phyloP scores from a whole-genome alignment of 495 filamentous ascomycete genomes.

The Pyrenula massariospora region DNA sequence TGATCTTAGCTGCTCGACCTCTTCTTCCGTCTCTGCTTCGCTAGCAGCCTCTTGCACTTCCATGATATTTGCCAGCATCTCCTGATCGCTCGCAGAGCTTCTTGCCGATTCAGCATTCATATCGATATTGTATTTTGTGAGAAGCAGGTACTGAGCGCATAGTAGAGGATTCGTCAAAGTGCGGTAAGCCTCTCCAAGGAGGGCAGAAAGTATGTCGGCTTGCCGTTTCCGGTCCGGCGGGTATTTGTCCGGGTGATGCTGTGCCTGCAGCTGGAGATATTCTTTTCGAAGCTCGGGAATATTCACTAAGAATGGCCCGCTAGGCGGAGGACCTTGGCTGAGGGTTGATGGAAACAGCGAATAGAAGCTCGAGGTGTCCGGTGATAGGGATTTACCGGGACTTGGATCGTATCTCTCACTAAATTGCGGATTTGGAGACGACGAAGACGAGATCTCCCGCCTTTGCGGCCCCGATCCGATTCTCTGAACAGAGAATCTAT shows the following conservation, averaged over 20 bases:
- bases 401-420: background rate
- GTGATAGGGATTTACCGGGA: constrained; percentile 9
- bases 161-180: constrained; percentile 65
- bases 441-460: no score
- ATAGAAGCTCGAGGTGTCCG: constrained; percentile 56
- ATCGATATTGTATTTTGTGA: constrained; percentile 55
- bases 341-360: constrained; percentile 77
- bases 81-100: constrained; percentile 50
- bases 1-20: constrained; percentile 44
- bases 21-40: constrained; percentile 52
- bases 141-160: constrained; percentile 76
- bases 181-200: constrained; percentile 81
- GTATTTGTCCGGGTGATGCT: constrained; percentile 75
- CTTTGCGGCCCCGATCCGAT: background rate
- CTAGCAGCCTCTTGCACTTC: constrained; percentile 81
- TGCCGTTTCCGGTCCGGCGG: constrained; percentile 37
- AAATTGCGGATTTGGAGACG: background rate
- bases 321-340: constrained; percentile 68
- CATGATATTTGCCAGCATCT: constrained; percentile 76
- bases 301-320: constrained; percentile 64
- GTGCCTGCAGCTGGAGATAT: constrained; percentile 72
- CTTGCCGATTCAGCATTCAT: constrained; percentile 53
- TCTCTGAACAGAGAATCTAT: no score
- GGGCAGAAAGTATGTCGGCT: constrained; percentile 61
- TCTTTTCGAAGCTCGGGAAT: constrained; percentile 55